Evolutionary conservation across 1,284 basidiomycete species (phyloP), one percentile per base, ranked within the genome.

Genomic region (Malassezia yamatoensis): DNA sequence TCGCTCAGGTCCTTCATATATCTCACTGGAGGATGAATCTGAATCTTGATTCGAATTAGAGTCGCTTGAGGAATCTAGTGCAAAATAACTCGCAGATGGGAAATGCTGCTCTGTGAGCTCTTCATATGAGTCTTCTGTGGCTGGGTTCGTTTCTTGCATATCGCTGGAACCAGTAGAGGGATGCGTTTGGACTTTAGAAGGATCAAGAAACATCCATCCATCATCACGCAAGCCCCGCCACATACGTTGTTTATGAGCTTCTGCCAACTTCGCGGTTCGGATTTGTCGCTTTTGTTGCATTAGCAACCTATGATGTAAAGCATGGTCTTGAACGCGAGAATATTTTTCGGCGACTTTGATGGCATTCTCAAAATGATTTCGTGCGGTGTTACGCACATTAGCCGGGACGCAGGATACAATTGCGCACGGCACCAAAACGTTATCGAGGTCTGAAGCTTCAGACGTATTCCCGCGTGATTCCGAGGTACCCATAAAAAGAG

Each of bases 351-450:
- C 55, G 29, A 53, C 45, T 40, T 58, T 52, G 24, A 58, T 21
- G 1, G 50, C 51, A 46, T 58, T 58, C 32, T 52, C 51, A 39
- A 58, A 58, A 33, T 58, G 55, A 4, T 35, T 24, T 37, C 9
- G 39, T 7, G 55, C 55, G 2, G 46, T 15, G 15, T 29, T 38
- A 12, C 34, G 49, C 9, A 43, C 54, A 10, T 16, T 20, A 1
- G 24, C 16, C 33, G 53, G 15, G 4, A 55, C 32, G 10, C 20
- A 21, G 11, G 21, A 13, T 20, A 15, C 12, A 12, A 34, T n/a
- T 7, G 18, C 35, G 1, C 16, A 24, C 18, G 53, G 53, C n/a
- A 37, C 53, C 6, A 35, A 34, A 13, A 47, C 5, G 7, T 16
- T 47, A 39, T 20, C 38, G 38, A n/a, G 38, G 38, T 39, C 38